Evolutionary conservation across 2,329 filamentous ascomycete species (phyloP).

Genomic region (Microcyclospora pomicola): DNA sequence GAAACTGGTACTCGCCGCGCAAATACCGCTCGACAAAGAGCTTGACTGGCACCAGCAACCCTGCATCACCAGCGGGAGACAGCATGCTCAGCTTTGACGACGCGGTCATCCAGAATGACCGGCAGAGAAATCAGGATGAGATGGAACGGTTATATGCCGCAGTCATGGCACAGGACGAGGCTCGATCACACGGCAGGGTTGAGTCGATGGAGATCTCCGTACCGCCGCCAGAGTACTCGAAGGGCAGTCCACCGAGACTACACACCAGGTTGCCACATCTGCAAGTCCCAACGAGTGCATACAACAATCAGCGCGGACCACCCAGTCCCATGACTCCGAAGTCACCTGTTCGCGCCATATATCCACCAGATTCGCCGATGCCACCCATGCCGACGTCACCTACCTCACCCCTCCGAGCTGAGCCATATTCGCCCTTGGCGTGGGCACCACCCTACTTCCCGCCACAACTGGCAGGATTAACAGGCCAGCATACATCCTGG

Average conservation of each 20-base stretch:
- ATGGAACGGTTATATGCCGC: conserved; percentile 84
- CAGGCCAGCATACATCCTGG: background rate
- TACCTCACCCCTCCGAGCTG: conserved; percentile 16
- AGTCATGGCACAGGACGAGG: conserved; percentile 74
- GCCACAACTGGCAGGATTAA: background rate
- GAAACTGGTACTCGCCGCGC: conserved; percentile 18
- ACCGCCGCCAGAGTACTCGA: conserved; percentile 6
- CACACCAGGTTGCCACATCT: conserved; percentile 17
- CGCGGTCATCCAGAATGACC: conserved; percentile 59
- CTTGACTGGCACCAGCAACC: conserved; percentile 29
- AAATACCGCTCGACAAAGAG: conserved; percentile 15
- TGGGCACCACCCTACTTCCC: conserved; percentile 3
- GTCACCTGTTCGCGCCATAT: conserved; percentile 34
- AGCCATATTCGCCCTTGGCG: conserved; percentile 8
- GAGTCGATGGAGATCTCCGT: background rate
- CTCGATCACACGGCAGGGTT: background rate
- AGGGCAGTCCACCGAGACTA: conserved; percentile 12
- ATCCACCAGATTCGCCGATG: conserved; percentile 25
- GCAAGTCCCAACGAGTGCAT: conserved; percentile 9
- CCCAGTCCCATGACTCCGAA: conserved; percentile 20
- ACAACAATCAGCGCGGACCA: conserved; percentile 16
- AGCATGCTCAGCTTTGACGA: conserved; percentile 64
- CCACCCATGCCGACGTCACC: conserved; percentile 11
- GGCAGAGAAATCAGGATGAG: conserved; percentile 61
- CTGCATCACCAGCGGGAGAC: conserved; percentile 31